phyloP scores from a whole-genome alignment of 176 grass and related monocot genomes.

The Musa troglodytarum region DNA sequence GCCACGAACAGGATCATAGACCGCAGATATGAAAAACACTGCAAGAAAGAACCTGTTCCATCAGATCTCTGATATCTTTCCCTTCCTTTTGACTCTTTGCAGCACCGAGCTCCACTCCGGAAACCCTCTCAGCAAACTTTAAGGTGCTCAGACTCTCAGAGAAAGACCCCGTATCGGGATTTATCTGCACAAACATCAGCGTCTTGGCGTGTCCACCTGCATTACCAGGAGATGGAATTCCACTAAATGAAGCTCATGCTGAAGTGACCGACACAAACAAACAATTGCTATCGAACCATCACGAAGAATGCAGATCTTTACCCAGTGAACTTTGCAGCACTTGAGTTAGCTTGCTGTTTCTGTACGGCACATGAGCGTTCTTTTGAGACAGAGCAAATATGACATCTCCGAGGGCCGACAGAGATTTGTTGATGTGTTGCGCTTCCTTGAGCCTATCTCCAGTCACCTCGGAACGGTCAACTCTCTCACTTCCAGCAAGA shows the following conservation, averaged over 20 bases:
- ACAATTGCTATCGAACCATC: background rate
- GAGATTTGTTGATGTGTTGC: conserved; percentile 19
- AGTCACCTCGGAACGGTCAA: conserved; percentile 18
- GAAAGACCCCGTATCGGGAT: conserved; percentile 14
- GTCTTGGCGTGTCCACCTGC: conserved; percentile 23
- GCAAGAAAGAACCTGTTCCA: conserved; percentile 17
- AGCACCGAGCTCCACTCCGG: conserved; percentile 18
- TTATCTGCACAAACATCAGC: conserved; percentile 25
- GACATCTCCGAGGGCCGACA: conserved; percentile 22
- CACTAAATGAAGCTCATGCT: background rate
- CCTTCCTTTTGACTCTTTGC: conserved; percentile 17
- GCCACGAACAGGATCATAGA: too few relatives aligned
- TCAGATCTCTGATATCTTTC: conserved; percentile 19
- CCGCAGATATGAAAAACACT: background rate
- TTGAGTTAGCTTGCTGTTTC: conserved; percentile 22
- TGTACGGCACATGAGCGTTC: conserved; percentile 12
- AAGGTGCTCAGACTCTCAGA: conserved; percentile 15
- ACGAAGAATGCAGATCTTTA: background rate
- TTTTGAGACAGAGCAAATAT: conserved; percentile 21
- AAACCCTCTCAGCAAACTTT: conserved; percentile 22
- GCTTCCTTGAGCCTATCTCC: conserved; percentile 24
- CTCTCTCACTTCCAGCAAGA: conserved; percentile 27
- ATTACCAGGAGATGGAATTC: background rate
- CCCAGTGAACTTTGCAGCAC: conserved; percentile 20
- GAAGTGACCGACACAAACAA: background rate